Percentiles rank a stretch among this genome's conserved stretches.
Evolutionary conservation across 2,329 filamentous ascomycete genomes (phyloP).

Genomic region (Epichloe amarillans): DNA sequence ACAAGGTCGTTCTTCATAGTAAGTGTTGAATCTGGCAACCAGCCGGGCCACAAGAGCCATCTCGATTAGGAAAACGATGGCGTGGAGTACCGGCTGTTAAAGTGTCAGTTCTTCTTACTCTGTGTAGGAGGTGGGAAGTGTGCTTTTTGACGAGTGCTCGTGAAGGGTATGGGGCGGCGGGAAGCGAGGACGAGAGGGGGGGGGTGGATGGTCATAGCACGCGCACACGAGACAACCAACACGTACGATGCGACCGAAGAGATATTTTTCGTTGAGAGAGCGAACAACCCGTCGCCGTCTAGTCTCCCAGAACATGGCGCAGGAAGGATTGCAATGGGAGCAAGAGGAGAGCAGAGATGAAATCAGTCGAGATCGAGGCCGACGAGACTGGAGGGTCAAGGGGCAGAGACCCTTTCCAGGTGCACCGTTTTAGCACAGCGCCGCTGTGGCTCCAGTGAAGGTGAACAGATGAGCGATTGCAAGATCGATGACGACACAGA

Average conservation of each 20-base stretch:
- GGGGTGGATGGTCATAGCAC: background rate
- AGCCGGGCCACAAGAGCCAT: conserved; percentile 76
- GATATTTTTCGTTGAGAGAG: conserved; percentile 50
- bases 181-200: background rate
- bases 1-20: conserved; percentile 85
- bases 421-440: background rate
- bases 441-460: background rate
- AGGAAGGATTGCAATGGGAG: background rate
- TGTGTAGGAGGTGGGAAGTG: background rate
- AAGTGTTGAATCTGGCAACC: conserved; percentile 78
- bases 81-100: conserved; percentile 70
- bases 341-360: background rate
- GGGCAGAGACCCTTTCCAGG: background rate
- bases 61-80: conserved; percentile 73
- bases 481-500: conserved; percentile 2
- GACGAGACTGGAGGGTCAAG: background rate
- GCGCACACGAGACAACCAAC: background rate
- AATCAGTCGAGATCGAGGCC: background rate
- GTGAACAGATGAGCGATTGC: background rate
- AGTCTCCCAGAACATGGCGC: conserved; percentile 44
- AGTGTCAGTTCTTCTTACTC: background rate
- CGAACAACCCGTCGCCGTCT: conserved; percentile 48
- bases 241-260: conserved; percentile 62
- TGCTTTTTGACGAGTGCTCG: background rate
- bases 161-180: background rate